These are phyloP conservation scores for Vigna reflexopilosa DNA, from an alignment of 306 rosid genomes.

Conservation along the genomic window DNA sequence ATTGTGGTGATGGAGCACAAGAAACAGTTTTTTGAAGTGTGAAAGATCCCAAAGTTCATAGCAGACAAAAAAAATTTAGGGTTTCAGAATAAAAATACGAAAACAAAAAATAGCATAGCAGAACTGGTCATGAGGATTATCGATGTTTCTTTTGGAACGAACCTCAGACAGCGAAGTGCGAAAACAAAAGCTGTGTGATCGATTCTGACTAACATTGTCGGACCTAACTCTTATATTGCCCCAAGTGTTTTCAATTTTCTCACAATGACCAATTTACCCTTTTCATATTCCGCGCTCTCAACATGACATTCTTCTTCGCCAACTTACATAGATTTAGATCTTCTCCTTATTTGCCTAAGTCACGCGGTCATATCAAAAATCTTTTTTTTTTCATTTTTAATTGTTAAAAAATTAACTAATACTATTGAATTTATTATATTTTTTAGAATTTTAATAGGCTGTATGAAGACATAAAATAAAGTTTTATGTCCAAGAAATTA, in stretches of 20 bases:
- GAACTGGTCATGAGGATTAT: constrained; percentile 40
- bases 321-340: neutral
- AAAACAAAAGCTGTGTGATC: constrained; percentile 48
- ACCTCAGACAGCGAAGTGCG: constrained; percentile 48
- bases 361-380: neutral
- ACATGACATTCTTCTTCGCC: too few relatives aligned
- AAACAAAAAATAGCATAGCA: constrained; percentile 27
- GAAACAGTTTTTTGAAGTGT: constrained; percentile 6
- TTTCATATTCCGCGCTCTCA: neutral
- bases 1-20: constrained; percentile 27
- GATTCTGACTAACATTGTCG: constrained; percentile 48
- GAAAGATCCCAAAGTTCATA: constrained; percentile 40
- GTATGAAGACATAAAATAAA: too few relatives aligned
- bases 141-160: constrained; percentile 41
- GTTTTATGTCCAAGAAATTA: too few relatives aligned
- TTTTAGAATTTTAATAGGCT: too few relatives aligned
- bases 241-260: neutral
- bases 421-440: too few relatives aligned
- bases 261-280: constrained; percentile 14
- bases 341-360: neutral
- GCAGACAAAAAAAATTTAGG: constrained; percentile 48
- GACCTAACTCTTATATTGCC: constrained; percentile 42
- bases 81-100: constrained; percentile 38
- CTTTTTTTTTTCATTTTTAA: too few relatives aligned
- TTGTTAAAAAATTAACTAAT: too few relatives aligned